Conservation (phyloP, 352 stramenopile species). For the Hyaloperonospora arabidopsidis region DNA sequence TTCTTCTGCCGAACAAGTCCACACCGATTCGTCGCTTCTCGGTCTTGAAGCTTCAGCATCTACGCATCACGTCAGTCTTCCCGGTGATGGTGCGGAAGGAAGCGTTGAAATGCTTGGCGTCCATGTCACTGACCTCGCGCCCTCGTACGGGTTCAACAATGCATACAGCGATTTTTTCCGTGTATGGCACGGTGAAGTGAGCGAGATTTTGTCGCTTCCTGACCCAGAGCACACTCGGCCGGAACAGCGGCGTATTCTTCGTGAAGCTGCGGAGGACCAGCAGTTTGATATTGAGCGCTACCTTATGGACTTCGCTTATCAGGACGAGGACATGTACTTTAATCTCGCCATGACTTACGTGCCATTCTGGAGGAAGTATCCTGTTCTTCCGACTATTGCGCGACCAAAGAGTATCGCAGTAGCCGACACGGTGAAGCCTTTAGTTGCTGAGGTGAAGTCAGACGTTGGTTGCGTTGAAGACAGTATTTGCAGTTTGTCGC, state of each 20-base stretch:
- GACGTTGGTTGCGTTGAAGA: constrained; percentile 20
- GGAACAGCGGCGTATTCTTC: constrained; percentile 59
- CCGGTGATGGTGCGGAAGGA: constrained; percentile 13
- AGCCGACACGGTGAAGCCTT: constrained; percentile 12
- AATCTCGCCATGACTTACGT: constrained; percentile 81
- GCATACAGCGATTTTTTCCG: constrained; percentile 89
- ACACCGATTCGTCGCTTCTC: constrained; percentile 40
- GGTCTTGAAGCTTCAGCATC: constrained; percentile 30
- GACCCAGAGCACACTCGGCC: constrained; percentile 79
- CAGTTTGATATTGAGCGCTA: constrained; percentile 96
- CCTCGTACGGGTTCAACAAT: constrained; percentile 92
- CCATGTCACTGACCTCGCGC: constrained; percentile 39
- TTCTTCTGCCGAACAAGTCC: constrained; percentile 4
- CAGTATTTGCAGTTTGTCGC: constrained; percentile 18
- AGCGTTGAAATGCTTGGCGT: constrained; percentile 17
- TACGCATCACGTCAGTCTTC: constrained; percentile 6
- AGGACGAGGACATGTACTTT: constrained; percentile 91
- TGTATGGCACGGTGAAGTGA: constrained; percentile 87
- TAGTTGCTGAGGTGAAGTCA: constrained; percentile 37
- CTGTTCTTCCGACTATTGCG: constrained; percentile 14
- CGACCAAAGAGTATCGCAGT: constrained; percentile 4
- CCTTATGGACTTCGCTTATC: constrained; percentile 88
- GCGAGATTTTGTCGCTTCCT: constrained; percentile 89
- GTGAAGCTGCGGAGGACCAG: constrained; percentile 81
- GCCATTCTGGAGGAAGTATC: constrained; percentile 82